phyloP scores from a whole-genome alignment of 2,329 filamentous ascomycete genomes.

The Didymellaceae sp. region DNA sequence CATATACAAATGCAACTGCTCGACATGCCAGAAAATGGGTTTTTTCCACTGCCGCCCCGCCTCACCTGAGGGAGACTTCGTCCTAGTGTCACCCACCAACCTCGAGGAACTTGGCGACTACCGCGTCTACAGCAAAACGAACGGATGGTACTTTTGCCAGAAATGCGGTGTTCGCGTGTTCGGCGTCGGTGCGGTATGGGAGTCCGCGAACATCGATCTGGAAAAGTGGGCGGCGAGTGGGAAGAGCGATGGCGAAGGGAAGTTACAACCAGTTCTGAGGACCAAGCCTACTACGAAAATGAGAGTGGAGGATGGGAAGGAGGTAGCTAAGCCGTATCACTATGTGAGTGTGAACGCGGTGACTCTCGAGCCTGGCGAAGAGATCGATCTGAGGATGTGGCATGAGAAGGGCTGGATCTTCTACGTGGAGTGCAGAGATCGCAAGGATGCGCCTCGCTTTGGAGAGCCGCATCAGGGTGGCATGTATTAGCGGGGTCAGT shows the following conservation, averaged over 20 bases:
- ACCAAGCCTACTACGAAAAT: conserved; percentile 20
- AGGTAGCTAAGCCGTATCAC: conserved; percentile 19
- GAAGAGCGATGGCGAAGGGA: conserved; percentile 16
- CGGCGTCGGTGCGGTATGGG: conserved; percentile 40
- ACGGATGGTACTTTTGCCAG: conserved; percentile 57
- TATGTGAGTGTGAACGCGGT: conserved; percentile 46
- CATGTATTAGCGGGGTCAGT: conserved; percentile 15
- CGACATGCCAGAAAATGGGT: conserved; percentile 57
- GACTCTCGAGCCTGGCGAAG: conserved; percentile 37
- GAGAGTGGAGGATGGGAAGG: conserved; percentile 21
- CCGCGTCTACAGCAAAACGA: conserved; percentile 36
- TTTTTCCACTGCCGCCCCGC: conserved; percentile 55
- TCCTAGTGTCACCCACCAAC: conserved; percentile 52
- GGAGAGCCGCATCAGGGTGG: conserved; percentile 15
- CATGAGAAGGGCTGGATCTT: conserved; percentile 44
- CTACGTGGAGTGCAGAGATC: conserved; percentile 34
- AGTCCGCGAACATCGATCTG: conserved; percentile 28
- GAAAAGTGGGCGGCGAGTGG: conserved; percentile 29
- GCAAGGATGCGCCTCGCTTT: background rate
- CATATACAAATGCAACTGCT: conserved; percentile 58
- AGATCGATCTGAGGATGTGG: conserved; percentile 41
- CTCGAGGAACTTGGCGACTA: conserved; percentile 53
- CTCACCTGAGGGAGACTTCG: conserved; percentile 52
- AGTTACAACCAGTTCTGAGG: conserved; percentile 31
- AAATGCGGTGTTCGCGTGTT: conserved; percentile 56